Conservation (phyloP, 345 rosid species). For the Salix exigua region DNA sequence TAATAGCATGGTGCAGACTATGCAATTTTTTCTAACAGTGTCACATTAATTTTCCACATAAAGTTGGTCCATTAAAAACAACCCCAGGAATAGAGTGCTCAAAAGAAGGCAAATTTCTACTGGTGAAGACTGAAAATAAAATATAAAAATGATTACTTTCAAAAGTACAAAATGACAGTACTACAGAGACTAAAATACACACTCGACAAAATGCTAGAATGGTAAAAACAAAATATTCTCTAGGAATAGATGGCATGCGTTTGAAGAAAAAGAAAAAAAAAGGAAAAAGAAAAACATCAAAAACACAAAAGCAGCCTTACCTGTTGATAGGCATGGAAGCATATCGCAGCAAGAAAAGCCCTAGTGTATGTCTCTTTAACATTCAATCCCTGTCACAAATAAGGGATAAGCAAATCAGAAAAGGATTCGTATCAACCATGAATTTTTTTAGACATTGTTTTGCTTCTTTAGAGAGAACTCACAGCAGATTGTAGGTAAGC, state of each 20-base stretch:
- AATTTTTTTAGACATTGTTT: background rate
- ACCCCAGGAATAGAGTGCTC: background rate
- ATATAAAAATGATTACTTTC: background rate
- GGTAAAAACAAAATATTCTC: background rate
- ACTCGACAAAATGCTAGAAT: background rate
- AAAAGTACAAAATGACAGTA: background rate
- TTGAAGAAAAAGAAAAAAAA: background rate
- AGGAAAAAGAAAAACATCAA: background rate
- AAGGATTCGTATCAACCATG: background rate
- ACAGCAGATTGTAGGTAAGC: constrained; percentile 76
- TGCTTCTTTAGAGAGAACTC: constrained; percentile 30
- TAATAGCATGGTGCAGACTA: too few species aligned
- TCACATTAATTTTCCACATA: background rate
- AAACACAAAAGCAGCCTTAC: constrained; percentile 30
- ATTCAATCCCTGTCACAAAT: constrained; percentile 63
- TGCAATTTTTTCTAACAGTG: background rate
- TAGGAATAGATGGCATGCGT: background rate
- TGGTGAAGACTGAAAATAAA: background rate
- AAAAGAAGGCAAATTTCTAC: background rate
- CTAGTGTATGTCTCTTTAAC: constrained; percentile 53
- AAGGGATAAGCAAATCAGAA: constrained; percentile 14
- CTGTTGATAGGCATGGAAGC: constrained; percentile 99
- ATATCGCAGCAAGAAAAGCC: constrained; percentile 78
- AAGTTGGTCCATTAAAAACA: background rate
- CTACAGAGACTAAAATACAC: background rate